phyloP scores from a whole-genome alignment of 176 grass and related monocot genomes.

The Bolboschoenus planiculmis region DNA sequence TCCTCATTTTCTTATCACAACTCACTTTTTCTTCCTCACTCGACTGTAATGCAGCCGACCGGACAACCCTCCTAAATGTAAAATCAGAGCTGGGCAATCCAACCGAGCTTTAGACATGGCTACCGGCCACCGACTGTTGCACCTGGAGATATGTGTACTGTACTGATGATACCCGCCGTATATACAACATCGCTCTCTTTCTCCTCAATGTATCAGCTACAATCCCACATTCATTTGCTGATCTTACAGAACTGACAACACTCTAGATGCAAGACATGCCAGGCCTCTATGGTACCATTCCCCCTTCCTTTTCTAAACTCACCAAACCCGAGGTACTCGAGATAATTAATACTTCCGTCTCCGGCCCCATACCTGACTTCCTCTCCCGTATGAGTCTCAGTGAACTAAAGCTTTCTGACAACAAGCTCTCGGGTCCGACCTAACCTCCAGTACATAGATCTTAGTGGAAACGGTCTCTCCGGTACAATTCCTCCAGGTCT shows the following conservation, averaged over 20 bases:
- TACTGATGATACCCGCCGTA: slow-evolving; percentile 43
- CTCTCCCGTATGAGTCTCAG: slow-evolving; percentile 38
- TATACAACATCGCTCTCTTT: slow-evolving; percentile 59
- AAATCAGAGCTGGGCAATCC: slow-evolving; percentile 56
- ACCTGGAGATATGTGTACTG: slow-evolving; percentile 58
- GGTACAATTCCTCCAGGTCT: slow-evolving; percentile 45
- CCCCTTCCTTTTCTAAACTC: slow-evolving; percentile 45
- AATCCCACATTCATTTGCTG: slow-evolving; percentile 39
- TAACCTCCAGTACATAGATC: slow-evolving; percentile 45
- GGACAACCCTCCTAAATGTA: slow-evolving; percentile 38
- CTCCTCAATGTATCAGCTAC: slow-evolving; percentile 31
- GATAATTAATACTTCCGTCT: slow-evolving; percentile 52
- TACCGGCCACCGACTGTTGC: slow-evolving; percentile 35
- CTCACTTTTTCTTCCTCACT: not conserved
- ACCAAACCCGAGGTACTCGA: slow-evolving; percentile 44
- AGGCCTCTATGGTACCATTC: slow-evolving; percentile 48
- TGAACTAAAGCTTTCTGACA: slow-evolving; percentile 46
- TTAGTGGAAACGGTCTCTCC: slow-evolving; percentile 36
- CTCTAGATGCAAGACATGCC: slow-evolving; percentile 40
- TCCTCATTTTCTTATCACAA: slow-evolving; percentile 2
- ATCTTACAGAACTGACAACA: slow-evolving; percentile 43
- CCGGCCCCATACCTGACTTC: slow-evolving; percentile 45
- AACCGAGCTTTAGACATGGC: slow-evolving; percentile 40
- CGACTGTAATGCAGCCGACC: slow-evolving; percentile 38
- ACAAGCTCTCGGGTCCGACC: slow-evolving; percentile 31